A percentile compares a stretch with the other conserved stretches of the same genome.
Evolutionary conservation across 176 grass and related monocot species (phyloP).

Genomic region (Oryza coarctata): DNA sequence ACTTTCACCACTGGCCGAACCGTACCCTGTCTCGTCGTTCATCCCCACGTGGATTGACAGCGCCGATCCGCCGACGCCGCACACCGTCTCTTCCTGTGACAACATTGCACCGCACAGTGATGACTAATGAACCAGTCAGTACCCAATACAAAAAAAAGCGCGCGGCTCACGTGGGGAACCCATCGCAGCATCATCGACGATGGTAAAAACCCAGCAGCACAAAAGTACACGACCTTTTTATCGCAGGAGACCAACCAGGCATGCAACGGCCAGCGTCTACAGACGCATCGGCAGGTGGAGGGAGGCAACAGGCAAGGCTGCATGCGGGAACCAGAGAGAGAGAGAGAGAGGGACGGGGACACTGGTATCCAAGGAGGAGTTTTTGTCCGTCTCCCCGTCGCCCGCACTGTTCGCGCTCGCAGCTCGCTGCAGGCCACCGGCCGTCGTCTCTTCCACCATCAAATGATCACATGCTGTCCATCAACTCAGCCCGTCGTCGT

Average conservation of each 20-base stretch:
- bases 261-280: too few relatives aligned
- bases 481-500: constrained; percentile 7
- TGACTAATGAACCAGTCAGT: not conserved
- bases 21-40: not conserved
- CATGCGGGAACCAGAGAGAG: not conserved
- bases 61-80: not conserved
- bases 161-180: not conserved
- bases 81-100: not conserved
- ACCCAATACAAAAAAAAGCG: not conserved
- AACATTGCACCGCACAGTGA: not conserved
- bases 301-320: not conserved
- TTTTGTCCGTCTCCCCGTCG: constrained; percentile 23
- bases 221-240: not conserved
- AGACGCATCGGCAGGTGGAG: not conserved
- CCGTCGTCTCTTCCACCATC: not conserved
- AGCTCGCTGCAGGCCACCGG: not conserved
- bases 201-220: not conserved
- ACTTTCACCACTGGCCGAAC: not conserved
- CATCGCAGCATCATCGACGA: not conserved
- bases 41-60: not conserved
- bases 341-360: too few relatives aligned
- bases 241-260: not conserved
- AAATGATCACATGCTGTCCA: constrained; percentile 25
- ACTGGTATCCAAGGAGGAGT: constrained; percentile 42
- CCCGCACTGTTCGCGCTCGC: constrained; percentile 6